Evolutionary conservation across 2,329 filamentous ascomycete genomes (phyloP), one percentile per base, ranked within the genome.

Genomic region (Thielaviopsis ethacetica): DNA sequence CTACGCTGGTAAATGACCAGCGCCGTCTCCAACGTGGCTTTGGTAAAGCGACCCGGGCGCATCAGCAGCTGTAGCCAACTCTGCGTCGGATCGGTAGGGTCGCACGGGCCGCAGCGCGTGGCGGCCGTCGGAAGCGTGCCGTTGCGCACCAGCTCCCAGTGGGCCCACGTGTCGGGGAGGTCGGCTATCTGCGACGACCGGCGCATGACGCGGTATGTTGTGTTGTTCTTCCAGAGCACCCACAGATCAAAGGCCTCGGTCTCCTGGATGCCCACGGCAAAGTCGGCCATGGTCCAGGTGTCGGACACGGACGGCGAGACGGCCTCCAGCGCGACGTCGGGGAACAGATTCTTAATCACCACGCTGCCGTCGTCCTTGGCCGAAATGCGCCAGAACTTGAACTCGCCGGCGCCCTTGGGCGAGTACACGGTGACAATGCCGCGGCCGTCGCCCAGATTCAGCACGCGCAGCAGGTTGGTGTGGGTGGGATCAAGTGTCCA

Each of bases 381-480:
- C 57, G 81, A 80, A n/a, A 82, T 71, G 63, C 74, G 77, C 88
- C 91, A 98, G 68, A 98, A 91, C 69, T 95, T 97, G 77, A 98
- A 97, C 67, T 91, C 85, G 41, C 93, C 87, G 49, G 84, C 81
- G 30, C 90, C 86, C 63, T 93, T 82, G 0, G 93, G 91, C 12
- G 91, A 96, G 70, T 90, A 95, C 9, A 89, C 91, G 44, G 88
- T 82, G 57, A 91, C 80, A 15, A 81, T 68, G 47, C 77, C 73
- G 58, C 75, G 74, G 17, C 80, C 79, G 26, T 75, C 72, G 50
- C 68, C 73, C 49, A 72, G 75, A 15, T 83, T 81, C 57, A 91
- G 76, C 19, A 95, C 75, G 59, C 85, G 83, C 60, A 96, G 76
- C 13, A 95, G 76, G 60, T 87, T 87, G 15, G 81, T 79, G 66